Evolutionary conservation across 441 rosid genomes (phyloP), one percentile per base, ranked within the genome.

Genomic region (Bruguiera hainesii): DNA sequence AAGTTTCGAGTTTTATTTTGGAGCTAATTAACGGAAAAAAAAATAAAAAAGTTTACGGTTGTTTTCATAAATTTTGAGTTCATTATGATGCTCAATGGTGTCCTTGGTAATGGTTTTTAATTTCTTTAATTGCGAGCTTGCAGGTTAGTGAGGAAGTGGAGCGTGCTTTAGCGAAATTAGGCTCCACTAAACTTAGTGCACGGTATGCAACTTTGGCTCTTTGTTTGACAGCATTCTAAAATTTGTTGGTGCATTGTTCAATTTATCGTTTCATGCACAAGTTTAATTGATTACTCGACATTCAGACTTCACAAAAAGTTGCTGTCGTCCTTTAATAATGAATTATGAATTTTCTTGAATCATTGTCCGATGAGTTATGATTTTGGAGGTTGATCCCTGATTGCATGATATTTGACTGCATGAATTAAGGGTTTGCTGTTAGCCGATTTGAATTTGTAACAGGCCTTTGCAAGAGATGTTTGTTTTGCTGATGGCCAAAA

Each of bases 91-190:
- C 8, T 35, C 21, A 1, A 31, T 30, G 26, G 21, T 42, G n/a
- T 68, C 62, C 48, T 25, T 31, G 48, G 37, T 13, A n/a, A n/a
- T 9, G 57, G 57, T 18, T 70, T 25, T 69, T 57, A 13, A 15
- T 23, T 13, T 39, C 29, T 71, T 53, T 37, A 64, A 53, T 71
- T 61, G 64, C 15, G 64, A 71, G 23, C 23, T 26, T 26, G 61
- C 76, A 92, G 98, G 95, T 92, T 61, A 92, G 98, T 10, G 98
- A 92, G 81, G 98, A 92, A 80, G 91, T 92, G 67, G 98, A 92
- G 71, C 86, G 96, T 53, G 98, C 98, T 71, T 75, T 92, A 69
- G 89, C 98, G 49, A 92, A 92, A 78, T 70, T 89, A 29, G 91
- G 89, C 10, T 83, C 95, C 64, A 78, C 95, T 30, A 86, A 81